Percentiles rank a stretch among this genome's conserved stretches.
Conservation (phyloP, 2,329 filamentous ascomycete genomes). For the Neofusicoccum parvum region DNA sequence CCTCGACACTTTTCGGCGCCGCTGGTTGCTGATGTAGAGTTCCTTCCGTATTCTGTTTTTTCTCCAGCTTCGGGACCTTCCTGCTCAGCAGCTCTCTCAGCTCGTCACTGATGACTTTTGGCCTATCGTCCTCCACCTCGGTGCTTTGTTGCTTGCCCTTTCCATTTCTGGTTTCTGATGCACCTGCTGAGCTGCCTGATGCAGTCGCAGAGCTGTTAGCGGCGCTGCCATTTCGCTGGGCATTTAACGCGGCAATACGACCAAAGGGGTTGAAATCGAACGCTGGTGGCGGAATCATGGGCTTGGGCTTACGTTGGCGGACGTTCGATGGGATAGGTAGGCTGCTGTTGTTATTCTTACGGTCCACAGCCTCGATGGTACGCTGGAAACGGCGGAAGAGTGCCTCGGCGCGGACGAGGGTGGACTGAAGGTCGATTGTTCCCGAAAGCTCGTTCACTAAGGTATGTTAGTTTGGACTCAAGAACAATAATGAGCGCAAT, state of each 20-base stretch:
- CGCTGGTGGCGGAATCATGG: background rate
- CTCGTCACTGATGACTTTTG: conserved; percentile 65
- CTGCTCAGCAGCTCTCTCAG: conserved; percentile 63
- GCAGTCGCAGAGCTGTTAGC: conserved; percentile 23
- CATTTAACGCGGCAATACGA: conserved; percentile 6
- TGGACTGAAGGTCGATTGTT: conserved; percentile 86
- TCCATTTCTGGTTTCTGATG: conserved; percentile 27
- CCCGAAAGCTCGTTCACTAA: conserved; percentile 91
- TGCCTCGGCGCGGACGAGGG: conserved; percentile 82
- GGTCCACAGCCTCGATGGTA: conserved; percentile 87
- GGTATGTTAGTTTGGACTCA: conserved; percentile 22
- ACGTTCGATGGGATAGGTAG: conserved; percentile 62
- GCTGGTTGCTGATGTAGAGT: background rate
- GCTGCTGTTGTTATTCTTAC: conserved; percentile 65
- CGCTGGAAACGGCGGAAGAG: conserved; percentile 87
- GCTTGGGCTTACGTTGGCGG: conserved; percentile 50
- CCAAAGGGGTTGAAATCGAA: conserved; percentile 8
- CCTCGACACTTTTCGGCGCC: no score
- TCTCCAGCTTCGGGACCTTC: conserved; percentile 56
- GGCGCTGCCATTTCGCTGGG: background rate
- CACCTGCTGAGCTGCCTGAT: conserved; percentile 28
- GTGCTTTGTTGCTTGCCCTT: conserved; percentile 38
- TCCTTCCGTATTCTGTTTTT: conserved; percentile 13
- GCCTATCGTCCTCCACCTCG: conserved; percentile 33
- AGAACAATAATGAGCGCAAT: background rate